These are phyloP conservation scores for Diplocarpon rosae DNA, from an alignment of 2,329 filamentous ascomycete genomes.

Conservation along the genomic window DNA sequence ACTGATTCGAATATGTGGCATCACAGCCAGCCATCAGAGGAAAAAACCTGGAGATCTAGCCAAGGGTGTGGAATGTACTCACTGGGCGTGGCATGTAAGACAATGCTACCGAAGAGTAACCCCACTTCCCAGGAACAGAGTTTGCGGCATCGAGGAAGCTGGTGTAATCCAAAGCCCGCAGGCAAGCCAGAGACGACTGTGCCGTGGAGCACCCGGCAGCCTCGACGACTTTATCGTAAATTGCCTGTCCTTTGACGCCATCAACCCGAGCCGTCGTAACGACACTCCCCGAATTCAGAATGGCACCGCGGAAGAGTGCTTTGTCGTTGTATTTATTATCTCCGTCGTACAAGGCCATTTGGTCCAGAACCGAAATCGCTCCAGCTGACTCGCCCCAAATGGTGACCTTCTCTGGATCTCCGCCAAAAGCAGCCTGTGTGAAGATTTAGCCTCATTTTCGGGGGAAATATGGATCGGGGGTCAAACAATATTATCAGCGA, in stretches of 20 bases:
- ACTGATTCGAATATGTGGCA: no score
- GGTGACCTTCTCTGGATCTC: conserved; percentile 67
- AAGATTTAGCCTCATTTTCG: no score
- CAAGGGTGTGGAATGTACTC: no score
- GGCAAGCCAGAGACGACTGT: conserved; percentile 49
- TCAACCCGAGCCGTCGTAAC: conserved; percentile 53
- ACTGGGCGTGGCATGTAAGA: conserved; percentile 61
- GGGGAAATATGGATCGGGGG: no score
- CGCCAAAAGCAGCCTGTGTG: conserved; percentile 48
- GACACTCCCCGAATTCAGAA: conserved; percentile 63
- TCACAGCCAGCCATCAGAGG: no score
- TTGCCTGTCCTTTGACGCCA: conserved; percentile 49
- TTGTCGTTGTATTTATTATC: conserved; percentile 64
- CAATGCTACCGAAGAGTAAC: conserved; percentile 58
- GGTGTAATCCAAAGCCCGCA: conserved; percentile 48
- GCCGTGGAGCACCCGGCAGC: conserved; percentile 48
- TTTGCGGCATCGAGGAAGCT: conserved; percentile 54
- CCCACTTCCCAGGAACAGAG: conserved; percentile 55
- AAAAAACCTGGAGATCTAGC: no score
- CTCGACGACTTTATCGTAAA: conserved; percentile 50
- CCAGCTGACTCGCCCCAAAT: conserved; percentile 65
- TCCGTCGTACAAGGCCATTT: conserved; percentile 64
- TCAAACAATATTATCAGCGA: conserved; percentile 57
- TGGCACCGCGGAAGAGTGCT: conserved; percentile 61
- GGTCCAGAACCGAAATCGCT: conserved; percentile 62